Evolutionary conservation across 2,329 filamentous ascomycete genomes (phyloP).

Genomic region (Aspergillus sp.): DNA sequence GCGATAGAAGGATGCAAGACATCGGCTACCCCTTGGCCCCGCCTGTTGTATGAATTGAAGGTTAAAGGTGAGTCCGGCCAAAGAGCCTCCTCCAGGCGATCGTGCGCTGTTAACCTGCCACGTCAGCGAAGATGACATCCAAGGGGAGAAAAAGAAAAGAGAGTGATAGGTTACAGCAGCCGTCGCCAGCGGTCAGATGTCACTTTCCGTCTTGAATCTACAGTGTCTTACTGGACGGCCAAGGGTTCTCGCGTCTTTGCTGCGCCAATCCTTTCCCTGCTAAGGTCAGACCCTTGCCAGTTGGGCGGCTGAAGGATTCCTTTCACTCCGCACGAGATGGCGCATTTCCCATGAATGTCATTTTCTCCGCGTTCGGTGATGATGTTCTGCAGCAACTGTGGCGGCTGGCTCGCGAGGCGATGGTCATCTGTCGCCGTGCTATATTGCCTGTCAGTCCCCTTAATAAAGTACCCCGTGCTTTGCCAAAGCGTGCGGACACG

Average conservation of each 20-base stretch:
- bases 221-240: neutral
- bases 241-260: neutral
- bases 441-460: neutral
- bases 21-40: neutral
- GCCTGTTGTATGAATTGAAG: neutral
- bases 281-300: neutral
- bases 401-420: neutral
- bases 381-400: neutral
- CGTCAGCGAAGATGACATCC: neutral
- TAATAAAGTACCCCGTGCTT: neutral
- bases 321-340: neutral
- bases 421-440: neutral
- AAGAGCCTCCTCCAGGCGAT: neutral
- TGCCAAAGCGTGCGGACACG: neutral
- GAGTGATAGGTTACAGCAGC: too few relatives aligned
- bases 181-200: neutral
- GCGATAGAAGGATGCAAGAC: neutral
- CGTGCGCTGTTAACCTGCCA: neutral
- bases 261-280: neutral
- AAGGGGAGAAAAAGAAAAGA: neutral
- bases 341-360: neutral
- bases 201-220: neutral
- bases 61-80: neutral
- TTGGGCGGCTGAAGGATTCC: neutral
- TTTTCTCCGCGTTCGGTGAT: neutral